Base-by-base conservation (phyloP, 2,329 filamentous ascomycete species). In the Colletotrichum aenigma region DNA sequence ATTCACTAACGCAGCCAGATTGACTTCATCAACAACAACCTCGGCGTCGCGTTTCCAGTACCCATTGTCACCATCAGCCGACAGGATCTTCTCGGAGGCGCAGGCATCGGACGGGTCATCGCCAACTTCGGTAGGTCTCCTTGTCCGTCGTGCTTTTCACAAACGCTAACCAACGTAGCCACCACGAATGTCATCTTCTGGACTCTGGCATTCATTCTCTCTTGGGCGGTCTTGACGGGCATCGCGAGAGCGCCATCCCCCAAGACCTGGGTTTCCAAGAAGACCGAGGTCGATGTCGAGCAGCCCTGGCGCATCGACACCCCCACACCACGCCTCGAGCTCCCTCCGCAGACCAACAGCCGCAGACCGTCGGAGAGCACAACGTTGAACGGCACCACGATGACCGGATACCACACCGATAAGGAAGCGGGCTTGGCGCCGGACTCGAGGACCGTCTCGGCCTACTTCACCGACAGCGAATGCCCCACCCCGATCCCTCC, bases 21-120 rank as follows among this genome's bases (percentile, higher is more conserved):
- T 26, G 85, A 90, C 64, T 84, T 90, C 12, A 84, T 90, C 69
- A 90, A 90, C 77, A 81, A 84, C 4, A 87, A 90, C 78, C 85
- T 90, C 77, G 88, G 88, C 0, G 79, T 89, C 7, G 89, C 87
- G 4, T 90, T 90, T 77, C 86, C 87, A 0, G 84, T 90, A 4
- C 89, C 89, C 0, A 84, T 90, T 4, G 81, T 89, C 3, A 87
- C 87, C 82, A 84, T 90, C 16, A 84, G 85, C 52, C 78, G 82
- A n/a, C 78, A 80, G 4, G 76, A 84, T 8, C 78, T 84, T 13
- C 76, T 86, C 9, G 79, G 81, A 21, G 78, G 80, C 21, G 77
- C 71, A 4, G 80, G 82, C 1, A 83, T 89, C n/a, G 87, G 84
- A 7, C 79, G 85, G 21, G 84, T 89, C 9, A 83, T 88, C 21